Evolutionary conservation across 2,329 filamentous ascomycete genomes (phyloP).

Genomic region (Ophiostoma sp.): DNA sequence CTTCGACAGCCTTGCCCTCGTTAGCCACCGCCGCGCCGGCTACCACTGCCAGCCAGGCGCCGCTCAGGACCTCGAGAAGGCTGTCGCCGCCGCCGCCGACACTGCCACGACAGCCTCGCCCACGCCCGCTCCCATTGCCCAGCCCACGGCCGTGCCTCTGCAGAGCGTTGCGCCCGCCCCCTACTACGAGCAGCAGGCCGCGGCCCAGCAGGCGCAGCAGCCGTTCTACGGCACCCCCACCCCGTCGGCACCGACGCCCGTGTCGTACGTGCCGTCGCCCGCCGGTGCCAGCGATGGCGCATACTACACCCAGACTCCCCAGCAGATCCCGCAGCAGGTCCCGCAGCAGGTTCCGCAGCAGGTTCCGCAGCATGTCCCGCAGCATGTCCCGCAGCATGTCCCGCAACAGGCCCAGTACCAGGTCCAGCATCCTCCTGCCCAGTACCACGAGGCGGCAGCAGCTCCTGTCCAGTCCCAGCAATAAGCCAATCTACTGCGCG

Average conservation of each 20-base stretch:
- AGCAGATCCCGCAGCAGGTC: neutral
- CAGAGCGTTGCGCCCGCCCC: neutral
- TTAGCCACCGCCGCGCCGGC: constrained; percentile 42
- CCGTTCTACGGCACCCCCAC: neutral
- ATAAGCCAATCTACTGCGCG: neutral
- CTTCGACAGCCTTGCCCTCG: constrained; percentile 40
- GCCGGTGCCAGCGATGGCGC: neutral
- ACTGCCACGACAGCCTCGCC: neutral
- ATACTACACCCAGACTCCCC: constrained; percentile 31
- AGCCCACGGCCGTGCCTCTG: neutral
- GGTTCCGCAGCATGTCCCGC: constrained; percentile 25
- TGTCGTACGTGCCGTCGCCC: neutral
- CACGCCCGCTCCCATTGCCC: neutral
- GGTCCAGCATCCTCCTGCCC: neutral
- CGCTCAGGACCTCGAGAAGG: constrained; percentile 28
- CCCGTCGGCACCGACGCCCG: neutral
- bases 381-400: neutral
- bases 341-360: neutral
- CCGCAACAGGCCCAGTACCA: neutral
- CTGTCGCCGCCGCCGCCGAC: neutral
- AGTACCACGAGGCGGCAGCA: neutral
- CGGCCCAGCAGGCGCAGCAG: constrained; percentile 9
- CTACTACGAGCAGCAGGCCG: constrained; percentile 27
- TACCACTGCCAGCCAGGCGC: constrained; percentile 36
- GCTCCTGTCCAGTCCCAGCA: neutral